Conservation (phyloP, 192 early-diverging fungal species). For the Rhizophagus clarus region DNA sequence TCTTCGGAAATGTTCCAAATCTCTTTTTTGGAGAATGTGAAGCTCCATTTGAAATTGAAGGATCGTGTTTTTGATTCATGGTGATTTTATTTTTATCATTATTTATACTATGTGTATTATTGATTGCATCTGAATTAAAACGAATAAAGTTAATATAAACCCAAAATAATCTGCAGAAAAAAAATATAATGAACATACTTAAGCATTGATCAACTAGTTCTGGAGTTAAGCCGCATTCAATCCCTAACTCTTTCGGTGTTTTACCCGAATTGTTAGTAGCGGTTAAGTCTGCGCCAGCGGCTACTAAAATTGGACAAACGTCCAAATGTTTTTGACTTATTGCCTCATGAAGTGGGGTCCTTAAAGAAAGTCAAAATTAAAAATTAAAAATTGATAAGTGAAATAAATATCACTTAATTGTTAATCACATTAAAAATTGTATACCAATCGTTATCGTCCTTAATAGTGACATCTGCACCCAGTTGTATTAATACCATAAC, state of each 20-base stretch:
- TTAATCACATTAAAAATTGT: background rate
- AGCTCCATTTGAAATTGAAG: background rate
- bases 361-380: constrained; percentile 1
- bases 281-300: constrained; percentile 36
- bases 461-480: constrained; percentile 62
- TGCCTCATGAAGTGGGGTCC: constrained; percentile 47
- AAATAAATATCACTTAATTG: no score
- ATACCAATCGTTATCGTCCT: constrained; percentile 45
- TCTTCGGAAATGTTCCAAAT: background rate
- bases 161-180: background rate
- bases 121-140: background rate
- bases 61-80: background rate
- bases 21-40: background rate
- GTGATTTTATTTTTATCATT: background rate
- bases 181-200: background rate
- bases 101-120: background rate
- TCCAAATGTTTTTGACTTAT: constrained; percentile 42
- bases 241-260: constrained; percentile 12
- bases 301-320: constrained; percentile 39
- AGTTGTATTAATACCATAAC: constrained; percentile 53
- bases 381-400: no score
- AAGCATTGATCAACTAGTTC: constrained; percentile 21
- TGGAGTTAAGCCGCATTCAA: background rate
- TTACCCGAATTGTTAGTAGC: constrained; percentile 36
- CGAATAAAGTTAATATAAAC: background rate